Conservation (phyloP, 441 rosid species). For the Gossypium davidsonii region DNA sequence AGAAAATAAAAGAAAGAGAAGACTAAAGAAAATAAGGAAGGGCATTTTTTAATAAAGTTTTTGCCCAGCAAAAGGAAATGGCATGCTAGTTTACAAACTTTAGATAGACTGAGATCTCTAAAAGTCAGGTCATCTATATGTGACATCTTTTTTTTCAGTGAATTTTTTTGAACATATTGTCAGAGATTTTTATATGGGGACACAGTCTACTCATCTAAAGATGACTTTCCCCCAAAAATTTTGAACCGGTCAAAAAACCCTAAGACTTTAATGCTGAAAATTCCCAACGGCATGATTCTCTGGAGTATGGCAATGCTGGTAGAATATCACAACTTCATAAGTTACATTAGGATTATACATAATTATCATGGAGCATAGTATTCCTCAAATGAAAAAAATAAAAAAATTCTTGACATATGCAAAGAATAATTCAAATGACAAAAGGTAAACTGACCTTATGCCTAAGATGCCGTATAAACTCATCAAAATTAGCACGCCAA, state of each 20-base stretch:
- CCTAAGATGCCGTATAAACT: slow-evolving; percentile 57
- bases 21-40: not conserved
- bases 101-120: not conserved
- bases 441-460: slow-evolving; percentile 58
- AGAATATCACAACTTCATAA: not conserved
- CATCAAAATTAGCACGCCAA: slow-evolving; percentile 88
- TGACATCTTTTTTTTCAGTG: not conserved
- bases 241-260: not conserved
- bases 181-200: not conserved
- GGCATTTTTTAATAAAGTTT: not conserved
- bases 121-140: not conserved
- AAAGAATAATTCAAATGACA: not conserved
- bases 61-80: not conserved
- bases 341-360: slow-evolving; percentile 1
- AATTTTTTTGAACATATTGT: not conserved
- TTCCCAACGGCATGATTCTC: not conserved
- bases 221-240: not conserved
- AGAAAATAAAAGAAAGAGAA: not conserved
- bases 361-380: not conserved
- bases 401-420: not conserved
- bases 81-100: not conserved
- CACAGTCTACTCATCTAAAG: not conserved
- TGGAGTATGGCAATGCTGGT: not conserved
- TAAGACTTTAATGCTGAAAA: not conserved
- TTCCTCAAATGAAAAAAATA: not conserved